Percentiles rank a stretch among this genome's conserved stretches.
Evolutionary conservation across 805 yeast genomes (phyloP).

Genomic region (Brettanomyces sp.): DNA sequence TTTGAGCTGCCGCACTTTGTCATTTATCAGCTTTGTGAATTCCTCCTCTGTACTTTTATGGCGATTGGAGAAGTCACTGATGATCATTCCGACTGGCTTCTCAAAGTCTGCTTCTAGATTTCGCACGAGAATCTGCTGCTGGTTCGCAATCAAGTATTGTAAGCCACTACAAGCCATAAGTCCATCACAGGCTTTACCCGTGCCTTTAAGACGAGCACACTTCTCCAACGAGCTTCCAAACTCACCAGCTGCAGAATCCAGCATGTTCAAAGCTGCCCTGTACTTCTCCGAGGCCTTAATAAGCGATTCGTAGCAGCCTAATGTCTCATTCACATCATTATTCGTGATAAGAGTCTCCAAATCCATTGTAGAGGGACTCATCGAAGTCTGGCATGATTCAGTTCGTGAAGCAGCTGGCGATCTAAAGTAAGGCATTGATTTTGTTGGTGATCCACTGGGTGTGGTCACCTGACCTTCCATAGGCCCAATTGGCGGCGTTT

Average conservation of each 20-base stretch:
- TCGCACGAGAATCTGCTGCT: slow-evolving; percentile 60
- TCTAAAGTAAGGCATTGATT: background rate
- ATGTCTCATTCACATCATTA: slow-evolving; percentile 45
- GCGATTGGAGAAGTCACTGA: slow-evolving; percentile 34
- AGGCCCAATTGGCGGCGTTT: too few relatives aligned
- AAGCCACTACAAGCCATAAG: slow-evolving; percentile 66
- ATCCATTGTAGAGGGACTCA: slow-evolving; percentile 46
- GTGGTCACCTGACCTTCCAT: background rate
- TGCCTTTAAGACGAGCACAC: slow-evolving; percentile 53
- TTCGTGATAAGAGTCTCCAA: slow-evolving; percentile 52
- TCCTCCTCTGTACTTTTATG: slow-evolving; percentile 38
- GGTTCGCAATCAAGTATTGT: slow-evolving; percentile 68
- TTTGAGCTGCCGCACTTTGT: slow-evolving; percentile 43
- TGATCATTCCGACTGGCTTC: slow-evolving; percentile 38
- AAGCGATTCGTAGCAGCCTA: slow-evolving; percentile 38
- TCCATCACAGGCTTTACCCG: slow-evolving; percentile 52
- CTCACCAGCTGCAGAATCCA: slow-evolving; percentile 56
- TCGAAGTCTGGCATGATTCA: slow-evolving; percentile 32
- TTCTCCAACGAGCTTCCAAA: slow-evolving; percentile 65
- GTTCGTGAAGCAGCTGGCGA: slow-evolving; percentile 5
- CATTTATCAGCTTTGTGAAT: slow-evolving; percentile 46
- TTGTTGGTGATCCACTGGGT: background rate
- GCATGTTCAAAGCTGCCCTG: slow-evolving; percentile 33
- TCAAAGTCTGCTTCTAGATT: slow-evolving; percentile 47
- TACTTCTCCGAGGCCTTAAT: slow-evolving; percentile 37